These are phyloP conservation scores for Camillea tinctor DNA, from an alignment of 2,329 filamentous ascomycete genomes.

Conservation along the genomic window DNA sequence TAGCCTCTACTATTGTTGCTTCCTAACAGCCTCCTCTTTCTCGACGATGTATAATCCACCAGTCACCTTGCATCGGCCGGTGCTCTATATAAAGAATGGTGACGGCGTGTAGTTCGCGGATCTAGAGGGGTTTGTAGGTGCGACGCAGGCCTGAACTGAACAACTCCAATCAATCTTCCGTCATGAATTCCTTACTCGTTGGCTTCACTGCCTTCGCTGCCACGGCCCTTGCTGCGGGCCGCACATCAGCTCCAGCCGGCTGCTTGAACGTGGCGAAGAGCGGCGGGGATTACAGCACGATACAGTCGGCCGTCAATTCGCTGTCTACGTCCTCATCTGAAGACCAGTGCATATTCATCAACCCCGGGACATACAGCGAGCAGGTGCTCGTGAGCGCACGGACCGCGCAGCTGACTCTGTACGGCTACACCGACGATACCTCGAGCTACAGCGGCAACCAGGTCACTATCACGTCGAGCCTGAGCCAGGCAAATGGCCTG, in stretches of 20 bases:
- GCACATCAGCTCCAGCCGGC: slow-evolving; percentile 43
- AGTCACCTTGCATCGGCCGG: not conserved
- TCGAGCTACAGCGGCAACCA: slow-evolving; percentile 54
- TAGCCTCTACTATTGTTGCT: not conserved
- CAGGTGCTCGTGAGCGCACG: slow-evolving; percentile 54
- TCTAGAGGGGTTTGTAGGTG: not conserved
- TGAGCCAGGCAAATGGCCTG: slow-evolving; percentile 45
- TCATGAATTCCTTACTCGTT: slow-evolving; percentile 16
- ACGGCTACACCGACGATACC: slow-evolving; percentile 56
- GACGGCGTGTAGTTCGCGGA: not conserved
- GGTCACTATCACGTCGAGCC: slow-evolving; percentile 49
- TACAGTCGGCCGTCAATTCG: slow-evolving; percentile 58
- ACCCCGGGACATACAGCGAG: slow-evolving; percentile 58
- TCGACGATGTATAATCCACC: not conserved
- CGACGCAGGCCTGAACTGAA: not conserved
- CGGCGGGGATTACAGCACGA: slow-evolving; percentile 35
- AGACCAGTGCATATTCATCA: slow-evolving; percentile 61
- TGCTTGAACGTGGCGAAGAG: slow-evolving; percentile 46
- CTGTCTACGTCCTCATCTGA: slow-evolving; percentile 48
- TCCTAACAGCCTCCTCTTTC: not conserved
- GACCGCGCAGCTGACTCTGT: slow-evolving; percentile 50
- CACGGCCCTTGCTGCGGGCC: slow-evolving; percentile 29
- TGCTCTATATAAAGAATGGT: not conserved
- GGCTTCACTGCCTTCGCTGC: slow-evolving; percentile 13
- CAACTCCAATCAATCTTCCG: not conserved